Evolutionary conservation across 352 stramenopile genomes (phyloP), one percentile per base, ranked within the genome.

Genomic region (Phytopythium aichiense): DNA sequence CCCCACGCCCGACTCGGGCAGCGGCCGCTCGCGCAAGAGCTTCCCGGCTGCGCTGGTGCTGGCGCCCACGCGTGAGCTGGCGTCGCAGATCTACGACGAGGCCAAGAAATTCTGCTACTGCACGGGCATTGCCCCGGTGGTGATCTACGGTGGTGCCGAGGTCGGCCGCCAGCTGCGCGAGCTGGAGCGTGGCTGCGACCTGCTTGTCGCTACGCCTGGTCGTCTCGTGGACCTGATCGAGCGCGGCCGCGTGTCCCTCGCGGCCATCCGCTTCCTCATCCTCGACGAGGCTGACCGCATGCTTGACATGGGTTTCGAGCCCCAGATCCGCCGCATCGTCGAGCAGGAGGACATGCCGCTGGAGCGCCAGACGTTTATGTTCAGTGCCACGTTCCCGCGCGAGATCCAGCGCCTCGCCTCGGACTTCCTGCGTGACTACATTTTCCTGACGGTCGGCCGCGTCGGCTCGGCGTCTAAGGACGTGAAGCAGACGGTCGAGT

Each of bases 291-390:
- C 97, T 56, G 98, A 99, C 81, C 88, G 97, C 68, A 99, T 99
- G 97, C 83, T 99, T 30, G 98, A 99, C 68, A 99, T 99, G 97
- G 98, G 97, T 72, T 99, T 99, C 70, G 97, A 99, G 76, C 97
- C 96, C 23, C 94, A 99, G 77, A 99, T 99, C 71, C 91, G 96
- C 65, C 86, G 94, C 43, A 99, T 99, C 69, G 97, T 99, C 18
- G 92, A 99, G 80, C 88, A 99, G 73, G 91, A 98, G 66, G 95
- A 97, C 69, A 99, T 99, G 96, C 93, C 96, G 7, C 84, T 75
- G 68, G 96, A 99, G 50, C 87, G 97, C 45, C 97, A 99, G 77
- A 99, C 96, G 28, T 99, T 99, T 79, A 99, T 99, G 97, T 99
- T 99, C 73, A 98, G 85, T 71, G 98, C 98, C 2, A 99, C 98